Evolutionary conservation across 176 grass and related monocot species (phyloP), one percentile per base, ranked within the genome.

Genomic region (Zoysia pacifica): DNA sequence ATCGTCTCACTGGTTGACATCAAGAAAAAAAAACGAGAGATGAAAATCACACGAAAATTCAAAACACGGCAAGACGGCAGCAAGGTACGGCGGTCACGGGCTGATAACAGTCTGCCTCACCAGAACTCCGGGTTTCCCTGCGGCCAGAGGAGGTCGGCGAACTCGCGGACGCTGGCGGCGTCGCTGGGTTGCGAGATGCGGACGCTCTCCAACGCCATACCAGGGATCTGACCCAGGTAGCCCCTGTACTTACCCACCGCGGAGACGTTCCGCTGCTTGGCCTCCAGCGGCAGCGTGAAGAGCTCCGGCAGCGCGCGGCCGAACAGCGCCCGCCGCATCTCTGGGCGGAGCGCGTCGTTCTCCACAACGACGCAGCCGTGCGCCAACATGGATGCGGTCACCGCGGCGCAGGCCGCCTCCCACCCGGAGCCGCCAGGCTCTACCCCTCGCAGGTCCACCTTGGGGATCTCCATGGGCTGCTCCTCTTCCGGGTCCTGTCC

Each of bases 151-250:
- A 81, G 45, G 28, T 51, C 28, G 43, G 75, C 73, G 78, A 90
- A 90, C 2, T 28, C 50, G 49, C 82, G 70, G 55, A 88, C 82
- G 66, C 70, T 65, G 60, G 39, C 53, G n/a, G 54, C 13, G 63
- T 80, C 60, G 35, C 66, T 35, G 28, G 70, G 44, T 61, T 83
- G 56, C 2, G 2, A n/a, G 36, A 90, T 9, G 15, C 62, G 62
- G 18, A 87, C 64, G 81, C 89, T 94, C 70, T 94, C 93, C 41
- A 43, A 85, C 48, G 19, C 51, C 64, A 85, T 54, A 69, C 69
- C 74, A 3, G 89, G 82, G n/a, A 62, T 1, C 44, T 86, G 69
- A 45, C 72, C 70, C 50, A 91, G 66, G 81, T 91, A 91, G 12
- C 89, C 89, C 0, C 7, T 81, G 80, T 13, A 83, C 1, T 58